Conservation (phyloP, 228 moss, liverwort and hornwort genomes). For the Sphagnum magellanicum region DNA sequence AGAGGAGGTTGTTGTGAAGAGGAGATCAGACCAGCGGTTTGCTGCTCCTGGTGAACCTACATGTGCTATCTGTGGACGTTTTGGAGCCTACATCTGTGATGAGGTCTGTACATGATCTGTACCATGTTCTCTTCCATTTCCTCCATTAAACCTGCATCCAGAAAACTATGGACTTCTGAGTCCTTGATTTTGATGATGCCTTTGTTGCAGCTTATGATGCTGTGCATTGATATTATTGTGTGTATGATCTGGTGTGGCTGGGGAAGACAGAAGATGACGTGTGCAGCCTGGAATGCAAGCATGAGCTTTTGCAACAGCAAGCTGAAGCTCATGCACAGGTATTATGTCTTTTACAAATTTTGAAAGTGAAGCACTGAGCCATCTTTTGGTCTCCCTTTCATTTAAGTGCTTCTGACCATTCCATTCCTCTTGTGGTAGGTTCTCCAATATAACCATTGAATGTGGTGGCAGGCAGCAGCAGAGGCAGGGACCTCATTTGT, state of each 20-base stretch:
- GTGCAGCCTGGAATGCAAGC: slow-evolving; percentile 71
- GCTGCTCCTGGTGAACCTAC: slow-evolving; percentile 62
- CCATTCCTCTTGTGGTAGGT: no score
- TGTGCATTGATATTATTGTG: neutral
- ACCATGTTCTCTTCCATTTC: no score
- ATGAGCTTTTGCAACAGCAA: slow-evolving; percentile 34
- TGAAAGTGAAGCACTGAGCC: neutral
- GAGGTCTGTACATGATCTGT: slow-evolving; percentile 16
- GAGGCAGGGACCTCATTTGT: slow-evolving; percentile 24
- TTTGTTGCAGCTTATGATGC: neutral
- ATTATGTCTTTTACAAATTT: neutral
- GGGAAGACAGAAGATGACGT: slow-evolving; percentile 69
- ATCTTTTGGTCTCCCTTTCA: neutral
- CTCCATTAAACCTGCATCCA: no score
- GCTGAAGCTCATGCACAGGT: slow-evolving; percentile 27
- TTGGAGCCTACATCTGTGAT: slow-evolving; percentile 64
- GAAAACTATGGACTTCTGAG: no score
- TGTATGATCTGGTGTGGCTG: slow-evolving; percentile 8
- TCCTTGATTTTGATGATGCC: neutral
- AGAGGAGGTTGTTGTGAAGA: slow-evolving; percentile 27
- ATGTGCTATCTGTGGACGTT: slow-evolving; percentile 61
- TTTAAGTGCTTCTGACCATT: no score
- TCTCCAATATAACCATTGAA: neutral
- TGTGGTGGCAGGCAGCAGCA: slow-evolving; percentile 16
- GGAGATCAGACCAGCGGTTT: slow-evolving; percentile 52